Evolutionary conservation across 1,139 yeast genomes (phyloP), one percentile per base, ranked within the genome.

Genomic region (Suhomyces kunorum): DNA sequence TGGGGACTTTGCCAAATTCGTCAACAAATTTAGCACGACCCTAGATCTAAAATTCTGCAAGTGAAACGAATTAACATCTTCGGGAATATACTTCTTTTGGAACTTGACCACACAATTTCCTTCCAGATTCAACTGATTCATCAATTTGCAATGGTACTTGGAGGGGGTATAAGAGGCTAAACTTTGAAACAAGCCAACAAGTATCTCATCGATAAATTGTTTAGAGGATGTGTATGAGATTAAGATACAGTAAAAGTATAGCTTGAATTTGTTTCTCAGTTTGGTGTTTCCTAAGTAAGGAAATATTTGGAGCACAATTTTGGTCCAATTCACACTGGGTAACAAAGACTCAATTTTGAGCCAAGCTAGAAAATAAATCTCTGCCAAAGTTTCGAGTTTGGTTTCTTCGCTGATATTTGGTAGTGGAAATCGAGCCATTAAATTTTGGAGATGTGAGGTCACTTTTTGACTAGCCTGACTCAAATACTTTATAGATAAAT

Each of bases 211-310:
- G 18, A 46, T 50, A 37, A 63, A 60, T 7, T 54, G 54, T 9
- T 49, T 41, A 19, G 62, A 45, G 17, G 46, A 45, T 12, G 63
- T 48, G 39, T 45, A 60, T 13, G 52, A 43, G 16, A 66, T 49
- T n/a, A 68, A 52, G 28, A 59, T 60, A 11, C 49, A 40, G 45
- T 65, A 66, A 19, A 71, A 57, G 31, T 49, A 60, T 34, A 68
- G 46, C 1, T 55, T 49, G 47, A 64, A 72, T 38, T 59, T 55
- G 5, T 62, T 64, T 47, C 77, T 53, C 70, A 67, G 71, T 17
- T 55, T 53, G 0, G 58, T 44, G 44, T 69, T 69, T 4, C 78
- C 78, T 32, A 68, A 51, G 40, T 68, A 73, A 1, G 74, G 72
- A 43, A 56, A 71, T 22, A 60, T 62, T 42, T 71, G 77, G 23